Evolutionary conservation across 108 stramenopile genomes (phyloP).

Genomic region (Conticribra guillardii): DNA sequence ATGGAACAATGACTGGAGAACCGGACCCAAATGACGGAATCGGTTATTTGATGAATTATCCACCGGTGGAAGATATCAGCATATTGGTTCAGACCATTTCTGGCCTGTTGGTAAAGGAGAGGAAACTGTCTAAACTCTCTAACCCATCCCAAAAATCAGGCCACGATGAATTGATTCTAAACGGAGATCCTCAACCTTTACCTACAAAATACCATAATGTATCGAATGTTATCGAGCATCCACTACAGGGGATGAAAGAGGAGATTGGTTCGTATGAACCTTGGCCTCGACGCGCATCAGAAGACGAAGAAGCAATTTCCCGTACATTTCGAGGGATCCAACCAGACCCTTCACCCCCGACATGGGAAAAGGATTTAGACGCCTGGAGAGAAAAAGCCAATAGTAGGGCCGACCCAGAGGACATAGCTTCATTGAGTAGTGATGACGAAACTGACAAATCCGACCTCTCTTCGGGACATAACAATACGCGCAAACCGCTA

Average conservation of each 20-base stretch:
- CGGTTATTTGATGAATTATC: conserved; percentile 71
- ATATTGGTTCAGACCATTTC: conserved; percentile 48
- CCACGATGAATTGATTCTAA: neutral
- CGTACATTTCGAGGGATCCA: too few species aligned
- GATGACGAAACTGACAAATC: too few species aligned
- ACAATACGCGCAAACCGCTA: too few species aligned
- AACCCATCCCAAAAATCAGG: neutral
- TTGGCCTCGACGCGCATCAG: neutral
- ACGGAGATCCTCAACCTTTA: neutral
- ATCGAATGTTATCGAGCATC: neutral
- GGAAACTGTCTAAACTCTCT: conserved; percentile 14
- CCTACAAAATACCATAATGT: neutral
- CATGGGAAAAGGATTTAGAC: neutral
- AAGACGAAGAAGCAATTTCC: neutral
- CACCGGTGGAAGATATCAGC: conserved; percentile 55
- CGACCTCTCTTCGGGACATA: too few species aligned
- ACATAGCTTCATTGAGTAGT: too few species aligned
- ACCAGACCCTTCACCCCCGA: neutral
- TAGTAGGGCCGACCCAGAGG: neutral
- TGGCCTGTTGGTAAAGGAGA: conserved; percentile 50
- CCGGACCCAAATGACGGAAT: conserved; percentile 56
- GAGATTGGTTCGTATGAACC: neutral
- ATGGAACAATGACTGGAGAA: conserved; percentile 35
- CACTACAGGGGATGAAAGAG: neutral
- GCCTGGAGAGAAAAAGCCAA: neutral